Conservation (phyloP, 495 filamentous ascomycete genomes). For the Penicillium crystallinum region DNA sequence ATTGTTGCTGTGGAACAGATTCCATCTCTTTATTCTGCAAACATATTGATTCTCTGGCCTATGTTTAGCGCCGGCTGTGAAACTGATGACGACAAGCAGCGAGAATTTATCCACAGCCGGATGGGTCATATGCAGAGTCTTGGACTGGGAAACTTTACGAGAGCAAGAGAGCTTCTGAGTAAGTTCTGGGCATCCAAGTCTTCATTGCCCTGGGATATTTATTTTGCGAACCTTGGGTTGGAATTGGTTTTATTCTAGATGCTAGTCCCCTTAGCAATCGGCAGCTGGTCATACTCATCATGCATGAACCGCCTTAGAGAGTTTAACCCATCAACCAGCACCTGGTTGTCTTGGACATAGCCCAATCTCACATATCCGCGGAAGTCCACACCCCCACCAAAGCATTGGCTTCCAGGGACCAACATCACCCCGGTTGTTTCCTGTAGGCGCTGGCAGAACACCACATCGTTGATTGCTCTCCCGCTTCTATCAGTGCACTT, state of each 20-base stretch:
- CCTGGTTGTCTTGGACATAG: constrained; percentile 63
- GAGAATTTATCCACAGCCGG: constrained; percentile 17
- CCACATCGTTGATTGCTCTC: constrained; percentile 60
- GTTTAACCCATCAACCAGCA: constrained; percentile 61
- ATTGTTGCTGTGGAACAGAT: constrained; percentile 18
- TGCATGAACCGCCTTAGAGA: constrained; percentile 58
- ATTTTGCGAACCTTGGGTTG: constrained; percentile 17
- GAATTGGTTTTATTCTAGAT: constrained; percentile 28
- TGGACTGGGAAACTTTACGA: constrained; percentile 34
- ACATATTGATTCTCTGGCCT: constrained; percentile 33
- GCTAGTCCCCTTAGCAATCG: not conserved
- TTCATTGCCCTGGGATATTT: constrained; percentile 23
- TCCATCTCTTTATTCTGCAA: constrained; percentile 19
- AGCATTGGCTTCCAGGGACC: constrained; percentile 68
- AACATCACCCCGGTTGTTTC: constrained; percentile 71
- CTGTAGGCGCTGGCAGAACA: constrained; percentile 62
- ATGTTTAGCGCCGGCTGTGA: constrained; percentile 34
- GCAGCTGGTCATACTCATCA: constrained; percentile 44
- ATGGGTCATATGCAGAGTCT: constrained; percentile 29
- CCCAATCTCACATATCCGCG: constrained; percentile 73
- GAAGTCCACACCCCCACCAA: constrained; percentile 65
- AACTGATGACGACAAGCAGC: constrained; percentile 17
- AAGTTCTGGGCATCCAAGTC: constrained; percentile 20
- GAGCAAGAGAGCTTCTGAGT: constrained; percentile 19
- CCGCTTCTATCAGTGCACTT: constrained; percentile 55